Conservation (phyloP, 768 basidiomycete genomes). For the Lanmaoa pseudosensibilis region DNA sequence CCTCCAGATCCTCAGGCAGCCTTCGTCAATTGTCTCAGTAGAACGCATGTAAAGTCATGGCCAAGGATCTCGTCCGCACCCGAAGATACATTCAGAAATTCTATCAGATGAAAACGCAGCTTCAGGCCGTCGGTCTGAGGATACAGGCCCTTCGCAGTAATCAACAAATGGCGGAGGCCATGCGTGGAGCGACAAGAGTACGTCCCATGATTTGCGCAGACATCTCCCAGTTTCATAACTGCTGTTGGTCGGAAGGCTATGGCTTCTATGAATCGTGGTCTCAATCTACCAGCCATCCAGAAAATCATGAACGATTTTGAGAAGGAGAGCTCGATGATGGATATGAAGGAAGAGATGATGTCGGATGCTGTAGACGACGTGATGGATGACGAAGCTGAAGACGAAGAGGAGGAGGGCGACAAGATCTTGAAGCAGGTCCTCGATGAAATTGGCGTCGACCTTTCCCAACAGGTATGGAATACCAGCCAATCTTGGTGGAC, state of each 20-base stretch:
- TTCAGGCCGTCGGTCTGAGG: conserved; percentile 91
- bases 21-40: conserved; percentile 37
- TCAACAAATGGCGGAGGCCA: conserved; percentile 99
- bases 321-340: conserved; percentile 96
- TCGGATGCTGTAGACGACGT: conserved; percentile 96
- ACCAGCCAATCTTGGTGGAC: background rate
- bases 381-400: conserved; percentile 89
- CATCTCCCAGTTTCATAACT: conserved; percentile 1
- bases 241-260: conserved; percentile 66
- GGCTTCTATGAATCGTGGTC: conserved; percentile 94
- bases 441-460: conserved; percentile 92
- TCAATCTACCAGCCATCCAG: conserved; percentile 94
- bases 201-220: conserved; percentile 30
- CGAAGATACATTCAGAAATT: conserved; percentile 96
- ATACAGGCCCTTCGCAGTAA: conserved; percentile 97
- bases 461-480: conserved; percentile 74
- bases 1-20: conserved; percentile 2
- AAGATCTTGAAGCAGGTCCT: conserved; percentile 94
- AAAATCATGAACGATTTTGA: conserved; percentile 98
- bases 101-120: conserved; percentile 97
- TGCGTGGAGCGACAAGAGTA: conserved; percentile 96
- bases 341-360: conserved; percentile 99
- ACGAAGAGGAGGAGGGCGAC: conserved; percentile 95
- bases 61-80: conserved; percentile 96
- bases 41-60: conserved; percentile 99